phyloP scores from a whole-genome alignment of 129 eudicot genomes.

The Centella asiatica region DNA sequence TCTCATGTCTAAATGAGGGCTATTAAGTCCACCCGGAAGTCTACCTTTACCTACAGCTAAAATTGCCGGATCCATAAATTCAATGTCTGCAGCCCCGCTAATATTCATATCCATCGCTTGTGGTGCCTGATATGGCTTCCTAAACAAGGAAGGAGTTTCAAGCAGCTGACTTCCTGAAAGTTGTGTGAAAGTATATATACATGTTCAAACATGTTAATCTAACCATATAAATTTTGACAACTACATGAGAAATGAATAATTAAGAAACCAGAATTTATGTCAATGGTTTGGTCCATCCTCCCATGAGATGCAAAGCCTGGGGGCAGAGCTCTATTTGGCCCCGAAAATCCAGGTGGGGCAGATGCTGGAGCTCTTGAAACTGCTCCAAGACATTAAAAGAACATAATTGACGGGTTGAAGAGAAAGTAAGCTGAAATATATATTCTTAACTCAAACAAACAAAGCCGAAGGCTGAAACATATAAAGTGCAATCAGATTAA shows the following conservation, averaged over 20 bases:
- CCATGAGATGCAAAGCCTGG: conserved; percentile 79
- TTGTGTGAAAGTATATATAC: neutral
- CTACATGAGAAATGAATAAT: neutral
- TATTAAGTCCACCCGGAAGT: conserved; percentile 45
- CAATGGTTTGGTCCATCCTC: conserved; percentile 58
- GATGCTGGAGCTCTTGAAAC: conserved; percentile 76
- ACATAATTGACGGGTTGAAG: neutral
- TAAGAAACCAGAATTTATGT: conserved; percentile 52
- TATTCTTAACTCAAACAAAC: too few relatives aligned
- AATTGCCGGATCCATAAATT: conserved; percentile 92
- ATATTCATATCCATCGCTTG: conserved; percentile 33
- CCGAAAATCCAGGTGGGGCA: conserved; percentile 98
- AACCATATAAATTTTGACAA: neutral
- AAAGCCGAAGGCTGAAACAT: too few relatives aligned
- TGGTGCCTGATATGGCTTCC: conserved; percentile 62
- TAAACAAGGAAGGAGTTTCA: conserved; percentile 42
- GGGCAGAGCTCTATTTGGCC: conserved; percentile 82
- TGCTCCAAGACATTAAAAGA: conserved; percentile 18
- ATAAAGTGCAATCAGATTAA: too few relatives aligned
- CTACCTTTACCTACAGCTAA: conserved; percentile 90
- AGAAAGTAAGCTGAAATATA: too few relatives aligned
- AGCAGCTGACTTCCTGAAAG: conserved; percentile 55
- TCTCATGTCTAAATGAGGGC: conserved; percentile 45
- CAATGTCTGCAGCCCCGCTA: conserved; percentile 50
- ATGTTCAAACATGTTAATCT: neutral